phyloP scores from a whole-genome alignment of 495 filamentous ascomycete species.

The Xanthoparmelia taractica region DNA sequence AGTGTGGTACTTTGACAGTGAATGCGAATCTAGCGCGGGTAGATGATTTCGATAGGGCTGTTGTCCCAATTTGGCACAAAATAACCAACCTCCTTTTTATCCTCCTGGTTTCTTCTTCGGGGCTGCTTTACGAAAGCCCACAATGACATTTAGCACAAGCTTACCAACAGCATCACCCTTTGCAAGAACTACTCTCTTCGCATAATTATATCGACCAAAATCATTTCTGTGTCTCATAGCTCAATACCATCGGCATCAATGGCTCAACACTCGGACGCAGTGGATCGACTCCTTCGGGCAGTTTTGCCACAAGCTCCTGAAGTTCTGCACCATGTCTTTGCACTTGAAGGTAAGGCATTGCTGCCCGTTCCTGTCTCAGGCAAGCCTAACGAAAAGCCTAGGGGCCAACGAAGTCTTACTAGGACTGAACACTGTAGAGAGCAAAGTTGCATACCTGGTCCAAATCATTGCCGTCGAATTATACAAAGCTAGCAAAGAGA shows the following conservation, averaged over 20 bases:
- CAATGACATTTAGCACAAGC: neutral
- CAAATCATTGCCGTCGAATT: slow-evolving; percentile 19
- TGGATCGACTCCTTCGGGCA: slow-evolving; percentile 14
- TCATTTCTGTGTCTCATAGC: neutral
- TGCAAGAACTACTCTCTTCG: neutral
- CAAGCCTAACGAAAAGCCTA: slow-evolving; percentile 10
- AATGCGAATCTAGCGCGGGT: neutral
- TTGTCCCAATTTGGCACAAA: neutral
- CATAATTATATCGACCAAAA: neutral
- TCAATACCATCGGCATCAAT: slow-evolving; percentile 6
- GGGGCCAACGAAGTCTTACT: slow-evolving; percentile 17
- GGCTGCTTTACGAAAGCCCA: neutral
- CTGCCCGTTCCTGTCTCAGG: neutral
- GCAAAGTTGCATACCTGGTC: slow-evolving; percentile 23
- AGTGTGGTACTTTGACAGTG: neutral
- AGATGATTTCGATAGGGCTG: neutral
- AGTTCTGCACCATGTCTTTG: slow-evolving; percentile 21
- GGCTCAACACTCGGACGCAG: slow-evolving; percentile 8
- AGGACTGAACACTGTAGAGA: slow-evolving; percentile 14
- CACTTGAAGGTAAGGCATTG: slow-evolving; percentile 21
- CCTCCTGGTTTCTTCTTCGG: neutral
- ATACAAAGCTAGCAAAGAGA: slow-evolving; percentile 18
- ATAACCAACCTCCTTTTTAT: slow-evolving; percentile 2
- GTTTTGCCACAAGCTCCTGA: slow-evolving; percentile 15
- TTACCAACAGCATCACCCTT: neutral